Evolutionary conservation across 768 basidiomycete species (phyloP), one percentile per base, ranked within the genome.

Genomic region (Rhizopogon rudus): DNA sequence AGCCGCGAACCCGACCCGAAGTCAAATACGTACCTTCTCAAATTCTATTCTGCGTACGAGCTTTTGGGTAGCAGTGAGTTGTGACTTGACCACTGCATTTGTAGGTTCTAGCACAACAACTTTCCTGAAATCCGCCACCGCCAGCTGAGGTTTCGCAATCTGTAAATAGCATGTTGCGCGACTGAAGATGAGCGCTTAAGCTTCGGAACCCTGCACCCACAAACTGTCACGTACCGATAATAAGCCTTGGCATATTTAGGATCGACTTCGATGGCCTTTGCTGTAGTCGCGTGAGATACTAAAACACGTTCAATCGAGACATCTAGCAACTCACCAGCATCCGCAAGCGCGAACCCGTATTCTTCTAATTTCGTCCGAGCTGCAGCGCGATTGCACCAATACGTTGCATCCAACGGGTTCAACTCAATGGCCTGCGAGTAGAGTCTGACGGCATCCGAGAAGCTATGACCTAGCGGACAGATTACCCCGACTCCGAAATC

Each of bases 351-450:
- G 65, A 94, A 93, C 3, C 97, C 97, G 63, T 89, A 88, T 73
- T 99, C 87, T 69, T 99, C 90, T 53, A 98, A 72, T 73, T 91
- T 97, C 71, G 95, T 92, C 50, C 96, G 82, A 13, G 91, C 81
- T 71, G 93, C 91, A 2, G 97, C 93, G 39, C 96, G 82, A 72
- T 98, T 98, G 67, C 89, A 94, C 89, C 91, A 98, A 51, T 96
- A 71, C 13, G 93, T 94, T 51, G 93, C 75, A 63, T 98, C 96
- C 53, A 77, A 75, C 0, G 93, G 94, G 67, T 99, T 94, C 66
- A 86, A 81, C 60, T 88, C 84, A 61, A 98, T 89, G 2, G 96
- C 92, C 39, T 84, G 73, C 2, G 87, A 81, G 69, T 98, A 99
- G 39, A 97, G 71, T 40, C 80, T 77, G 9, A 88, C 86, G 10